Conservation (phyloP, 371 early-diverging fungal species). For the Circinella umbellata region DNA sequence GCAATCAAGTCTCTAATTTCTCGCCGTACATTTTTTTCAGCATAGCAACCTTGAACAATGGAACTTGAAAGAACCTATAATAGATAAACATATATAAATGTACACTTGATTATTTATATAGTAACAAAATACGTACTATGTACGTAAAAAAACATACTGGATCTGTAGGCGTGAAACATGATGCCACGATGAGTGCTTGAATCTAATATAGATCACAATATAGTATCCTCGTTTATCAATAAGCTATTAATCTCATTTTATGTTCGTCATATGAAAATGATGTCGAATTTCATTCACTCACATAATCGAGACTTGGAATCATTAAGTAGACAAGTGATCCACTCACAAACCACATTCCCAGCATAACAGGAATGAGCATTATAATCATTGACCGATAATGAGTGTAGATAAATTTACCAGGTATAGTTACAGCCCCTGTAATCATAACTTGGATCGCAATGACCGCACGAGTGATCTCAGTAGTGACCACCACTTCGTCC, state of each 20-base stretch:
- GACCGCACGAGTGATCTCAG: conserved; percentile 76
- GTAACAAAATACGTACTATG: too few relatives aligned
- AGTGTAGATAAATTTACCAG: background rate
- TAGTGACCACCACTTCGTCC: conserved; percentile 44
- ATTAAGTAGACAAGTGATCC: conserved; percentile 39
- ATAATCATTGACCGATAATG: conserved; percentile 63
- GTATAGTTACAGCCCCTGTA: background rate
- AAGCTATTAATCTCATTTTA: background rate
- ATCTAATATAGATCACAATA: conserved; percentile 26
- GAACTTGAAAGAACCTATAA: conserved; percentile 83
- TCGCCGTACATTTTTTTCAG: conserved; percentile 85
- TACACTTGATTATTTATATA: too few relatives aligned
- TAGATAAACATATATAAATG: conserved; percentile 15
- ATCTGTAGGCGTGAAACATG: conserved; percentile 57
- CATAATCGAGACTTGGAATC: conserved; percentile 40
- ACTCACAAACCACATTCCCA: conserved; percentile 62
- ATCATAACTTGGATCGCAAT: conserved; percentile 71
- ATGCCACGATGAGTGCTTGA: conserved; percentile 46
- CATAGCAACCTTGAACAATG: conserved; percentile 94
- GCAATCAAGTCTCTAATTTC: conserved; percentile 84
- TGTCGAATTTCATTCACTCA: conserved; percentile 18
- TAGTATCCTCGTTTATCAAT: background rate
- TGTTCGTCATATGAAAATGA: background rate
- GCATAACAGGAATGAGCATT: conserved; percentile 83
- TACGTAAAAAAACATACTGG: conserved; percentile 21